Base-by-base conservation (phyloP, 768 basidiomycete genomes). In the Russula foetens region DNA sequence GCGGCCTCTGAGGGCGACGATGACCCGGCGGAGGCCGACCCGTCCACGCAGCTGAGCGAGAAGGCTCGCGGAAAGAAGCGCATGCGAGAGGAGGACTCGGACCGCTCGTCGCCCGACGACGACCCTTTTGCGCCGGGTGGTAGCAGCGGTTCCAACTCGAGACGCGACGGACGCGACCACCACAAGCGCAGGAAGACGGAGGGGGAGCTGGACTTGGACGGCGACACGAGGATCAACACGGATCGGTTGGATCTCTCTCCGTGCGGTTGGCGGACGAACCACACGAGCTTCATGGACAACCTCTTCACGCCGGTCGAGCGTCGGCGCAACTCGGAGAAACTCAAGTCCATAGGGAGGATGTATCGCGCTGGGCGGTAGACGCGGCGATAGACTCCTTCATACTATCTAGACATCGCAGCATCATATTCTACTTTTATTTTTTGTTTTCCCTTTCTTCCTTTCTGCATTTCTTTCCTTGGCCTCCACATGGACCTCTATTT, bases 61-160 rank as follows among this genome's bases (percentile, higher is more conserved):
- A 60, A 35, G 43, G 60, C 35, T 11, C 54, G 48, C 4, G 60
- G 60, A 33, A 61, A 61, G 54, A 61, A 56, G 35, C 54, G 60
- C 8, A 56, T 39, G 35, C 48, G 54, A n/a, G 49, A 56, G 5
- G 60, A 51, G 21, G 47, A 54, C 11, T 28, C 26, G n/a, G n/a
- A n/a, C n/a, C n/a, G n/a, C n/a, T n/a, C n/a, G n/a, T n/a, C n/a
- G n/a, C n/a, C n/a, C n/a, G n/a, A n/a, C n/a, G n/a, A n/a, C n/a
- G n/a, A 12, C 2, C 26, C n/a, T 8, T 46, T 28, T 4, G 29
- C 23, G 4, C 19, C 4, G 14, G 26, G 52, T n/a, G 5, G 39
- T 8, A 15, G 19, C n/a, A n/a, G n/a, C 38, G 28, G 23, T 19
- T 31, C 52, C 4, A 15, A 19, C 1, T 33, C 24, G 2, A n/a